A percentile compares a stretch with the other conserved stretches of the same genome.
Conservation (phyloP, 768 basidiomycete genomes). For the Pisolithus microcarpus region DNA sequence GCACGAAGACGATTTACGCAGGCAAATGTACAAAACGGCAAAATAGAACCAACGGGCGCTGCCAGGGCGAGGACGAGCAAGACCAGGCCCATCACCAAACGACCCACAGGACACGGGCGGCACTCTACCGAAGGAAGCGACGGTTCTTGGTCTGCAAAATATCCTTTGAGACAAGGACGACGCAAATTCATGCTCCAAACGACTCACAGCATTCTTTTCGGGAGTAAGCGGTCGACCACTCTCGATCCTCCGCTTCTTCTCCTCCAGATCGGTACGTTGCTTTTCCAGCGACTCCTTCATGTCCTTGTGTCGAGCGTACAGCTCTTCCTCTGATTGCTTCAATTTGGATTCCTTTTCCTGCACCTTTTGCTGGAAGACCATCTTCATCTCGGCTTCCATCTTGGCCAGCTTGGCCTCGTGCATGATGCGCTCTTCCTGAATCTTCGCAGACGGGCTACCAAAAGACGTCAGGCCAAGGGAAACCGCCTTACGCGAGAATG, state of each 20-base stretch:
- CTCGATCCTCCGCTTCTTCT: constrained; percentile 96
- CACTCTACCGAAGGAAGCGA: constrained; percentile 29
- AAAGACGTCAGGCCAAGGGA: constrained; percentile 9
- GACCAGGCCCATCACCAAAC: constrained; percentile 19
- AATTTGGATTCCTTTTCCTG: constrained; percentile 99
- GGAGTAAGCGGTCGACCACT: constrained; percentile 92
- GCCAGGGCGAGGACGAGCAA: constrained; percentile 17
- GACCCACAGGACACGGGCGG: constrained; percentile 8
- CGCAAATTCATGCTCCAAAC: background rate
- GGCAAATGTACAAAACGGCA: constrained; percentile 32
- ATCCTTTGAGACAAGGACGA: constrained; percentile 6
- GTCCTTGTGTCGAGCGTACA: constrained; percentile 96
- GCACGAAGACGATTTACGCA: constrained; percentile 36
- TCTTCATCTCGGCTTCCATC: constrained; percentile 99
- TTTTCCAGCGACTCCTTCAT: constrained; percentile 99
- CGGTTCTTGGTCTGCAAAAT: constrained; percentile 28
- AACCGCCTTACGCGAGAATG: background rate
- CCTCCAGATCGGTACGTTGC: constrained; percentile 91
- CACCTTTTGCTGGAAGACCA: constrained; percentile 99
- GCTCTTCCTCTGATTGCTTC: constrained; percentile 98
- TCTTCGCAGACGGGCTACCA: constrained; percentile 83
- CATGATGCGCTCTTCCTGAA: constrained; percentile 91
- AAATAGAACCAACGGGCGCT: constrained; percentile 32
- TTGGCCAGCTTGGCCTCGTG: constrained; percentile 98
- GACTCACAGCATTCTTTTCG: constrained; percentile 79